Percentiles rank a stretch among this genome's conserved stretches.
These are phyloP conservation scores for Myxozyma lipomycoides DNA, from an alignment of 805 yeast species.

Conservation along the genomic window DNA sequence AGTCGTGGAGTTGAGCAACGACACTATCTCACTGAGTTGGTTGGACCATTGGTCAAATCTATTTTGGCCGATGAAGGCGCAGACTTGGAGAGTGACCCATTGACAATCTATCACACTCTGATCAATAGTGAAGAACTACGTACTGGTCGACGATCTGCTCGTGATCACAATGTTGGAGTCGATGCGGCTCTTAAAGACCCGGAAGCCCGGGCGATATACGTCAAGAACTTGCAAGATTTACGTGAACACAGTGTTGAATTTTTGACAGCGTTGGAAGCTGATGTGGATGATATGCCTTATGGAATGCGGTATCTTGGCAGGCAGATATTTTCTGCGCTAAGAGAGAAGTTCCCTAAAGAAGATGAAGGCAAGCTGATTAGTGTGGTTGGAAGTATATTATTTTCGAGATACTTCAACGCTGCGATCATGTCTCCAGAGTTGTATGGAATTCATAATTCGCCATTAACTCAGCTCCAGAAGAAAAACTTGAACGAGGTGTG, in stretches of 20 bases:
- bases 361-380: slow-evolving; percentile 57
- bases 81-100: slow-evolving; percentile 79
- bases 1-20: slow-evolving; percentile 40
- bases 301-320: slow-evolving; percentile 56
- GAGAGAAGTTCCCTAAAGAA: slow-evolving; percentile 49
- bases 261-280: slow-evolving; percentile 48
- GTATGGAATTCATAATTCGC: slow-evolving; percentile 49
- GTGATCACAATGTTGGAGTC: slow-evolving; percentile 45
- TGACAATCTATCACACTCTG: slow-evolving; percentile 34
- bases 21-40: slow-evolving; percentile 35
- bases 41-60: slow-evolving; percentile 41
- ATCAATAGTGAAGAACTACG: slow-evolving; percentile 36
- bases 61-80: slow-evolving; percentile 41
- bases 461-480: slow-evolving; percentile 35
- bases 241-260: slow-evolving; percentile 67
- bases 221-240: slow-evolving; percentile 65
- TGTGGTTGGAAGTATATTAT: slow-evolving; percentile 57
- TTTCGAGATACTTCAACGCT: slow-evolving; percentile 37
- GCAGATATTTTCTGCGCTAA: slow-evolving; percentile 38
- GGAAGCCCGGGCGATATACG: slow-evolving; percentile 65
- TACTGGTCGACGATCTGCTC: slow-evolving; percentile 39
- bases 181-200: slow-evolving; percentile 75
- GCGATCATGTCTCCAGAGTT: slow-evolving; percentile 41
- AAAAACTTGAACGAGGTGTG: slow-evolving; percentile 56
- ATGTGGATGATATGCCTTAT: slow-evolving; percentile 46